Base-by-base conservation (phyloP, 208 protist species). In the Herpetomonas samuelpessoai region DNA sequence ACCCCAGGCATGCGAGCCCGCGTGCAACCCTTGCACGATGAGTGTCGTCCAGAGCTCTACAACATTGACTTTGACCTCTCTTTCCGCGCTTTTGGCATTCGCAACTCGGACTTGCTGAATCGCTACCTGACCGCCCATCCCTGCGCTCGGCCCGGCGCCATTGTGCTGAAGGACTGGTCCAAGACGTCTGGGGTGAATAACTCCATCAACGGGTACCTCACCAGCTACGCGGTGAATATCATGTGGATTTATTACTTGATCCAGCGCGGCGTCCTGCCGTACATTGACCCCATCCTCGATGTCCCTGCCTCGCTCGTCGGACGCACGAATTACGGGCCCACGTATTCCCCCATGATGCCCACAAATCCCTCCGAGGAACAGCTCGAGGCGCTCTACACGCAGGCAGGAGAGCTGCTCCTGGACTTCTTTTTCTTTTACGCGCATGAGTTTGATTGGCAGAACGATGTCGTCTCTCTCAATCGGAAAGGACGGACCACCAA, bases 191-290 rank as follows among this genome's bases (percentile, higher is more conserved):
- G 86, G 18, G 82, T 96, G 25, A 96, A 96, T 76, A 94, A 96
- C 74, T 92, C 88, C 25, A 64, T 91, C 4, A 88, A 89, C 67
- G 91, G 91, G 4, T 95, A 88, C 57, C 76, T 96, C 51, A 95
- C 91, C 25, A 92, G 84, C 65, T 96, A 96, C 65, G 87, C 91
- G 12, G 78, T 96, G 38, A 92, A 92, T 63, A 93, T 96, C 18
- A 78, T 96, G 81, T 96, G 86, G 83, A 91, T 96, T 31, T 96
- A 95, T 62, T 96, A 83, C 60, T 80, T 96, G n/a, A 79, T 96
- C 22, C 85, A 93, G 48, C 74, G 80, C 21, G 57, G 73, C 28
- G 41, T 83, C 19, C 74, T 96, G 9, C 71, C 76, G 14, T 95
- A 91, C 58, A 83, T 95, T 12, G 83, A 92, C 60, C 91, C 91